Evolutionary conservation across 83 land plant genomes (phyloP).

Genomic region (Thuja plicata): DNA sequence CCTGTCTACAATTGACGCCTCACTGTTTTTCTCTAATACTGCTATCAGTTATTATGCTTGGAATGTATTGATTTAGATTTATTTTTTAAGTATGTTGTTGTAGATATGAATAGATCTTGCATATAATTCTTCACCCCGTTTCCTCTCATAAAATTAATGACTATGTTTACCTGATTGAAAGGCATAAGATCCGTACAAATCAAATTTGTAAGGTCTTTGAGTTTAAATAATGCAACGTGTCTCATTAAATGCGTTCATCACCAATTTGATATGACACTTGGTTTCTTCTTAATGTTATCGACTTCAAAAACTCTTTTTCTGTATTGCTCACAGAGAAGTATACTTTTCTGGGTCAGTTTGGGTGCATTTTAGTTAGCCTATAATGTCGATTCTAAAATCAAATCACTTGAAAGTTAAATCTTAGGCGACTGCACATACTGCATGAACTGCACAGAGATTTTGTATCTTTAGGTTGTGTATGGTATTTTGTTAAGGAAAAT

Average conservation of each 20-base stretch:
- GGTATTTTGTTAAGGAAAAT: not conserved
- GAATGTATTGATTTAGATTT: too few species aligned
- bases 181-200: not conserved
- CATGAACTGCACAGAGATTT: not conserved
- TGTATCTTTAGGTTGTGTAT: not conserved
- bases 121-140: too few species aligned
- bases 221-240: not conserved
- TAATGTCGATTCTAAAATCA: not conserved
- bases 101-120: too few species aligned
- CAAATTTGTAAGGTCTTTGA: not conserved
- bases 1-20: too few species aligned
- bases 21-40: too few species aligned
- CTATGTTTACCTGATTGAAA: too few species aligned
- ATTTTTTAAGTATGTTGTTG: too few species aligned
- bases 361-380: not conserved
- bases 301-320: not conserved
- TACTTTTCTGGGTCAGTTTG: not conserved
- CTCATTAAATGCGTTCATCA: not conserved
- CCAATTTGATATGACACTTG: not conserved
- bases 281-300: not conserved
- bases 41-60: too few species aligned
- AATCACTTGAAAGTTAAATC: not conserved
- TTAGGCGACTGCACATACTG: not conserved
- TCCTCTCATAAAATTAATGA: too few species aligned
- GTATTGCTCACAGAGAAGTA: not conserved